Conservation (phyloP, 148 eudicot species). For the Chenopodium quinoa region DNA sequence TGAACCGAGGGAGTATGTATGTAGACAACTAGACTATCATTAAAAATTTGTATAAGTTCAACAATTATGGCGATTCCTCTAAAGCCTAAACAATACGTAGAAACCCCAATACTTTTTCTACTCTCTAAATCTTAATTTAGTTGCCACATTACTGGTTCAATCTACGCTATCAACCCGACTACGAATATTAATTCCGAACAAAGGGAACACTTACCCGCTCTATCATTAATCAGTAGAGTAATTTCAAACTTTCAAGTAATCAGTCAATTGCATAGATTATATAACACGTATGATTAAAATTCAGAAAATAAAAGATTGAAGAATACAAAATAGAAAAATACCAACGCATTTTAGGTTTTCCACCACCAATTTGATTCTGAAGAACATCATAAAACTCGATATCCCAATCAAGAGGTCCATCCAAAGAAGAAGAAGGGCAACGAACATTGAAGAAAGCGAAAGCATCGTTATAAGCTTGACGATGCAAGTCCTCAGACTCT, state of each 20-base stretch:
- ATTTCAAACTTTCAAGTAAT: too few relatives aligned
- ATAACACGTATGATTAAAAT: not conserved
- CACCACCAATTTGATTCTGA: slow-evolving; percentile 93
- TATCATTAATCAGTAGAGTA: too few relatives aligned
- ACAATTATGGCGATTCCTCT: too few relatives aligned
- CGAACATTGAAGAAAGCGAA: slow-evolving; percentile 75
- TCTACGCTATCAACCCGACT: not conserved
- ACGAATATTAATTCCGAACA: not conserved
- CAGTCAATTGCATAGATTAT: not conserved
- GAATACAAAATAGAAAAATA: slow-evolving; percentile 1
- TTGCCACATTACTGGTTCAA: not conserved
- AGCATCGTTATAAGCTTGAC: slow-evolving; percentile 92
- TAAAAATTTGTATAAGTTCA: too few relatives aligned
- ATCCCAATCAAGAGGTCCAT: slow-evolving; percentile 64
- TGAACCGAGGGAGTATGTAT: too few relatives aligned
- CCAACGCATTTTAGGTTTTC: slow-evolving; percentile 99
- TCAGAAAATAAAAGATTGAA: too few relatives aligned
- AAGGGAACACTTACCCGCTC: too few relatives aligned
- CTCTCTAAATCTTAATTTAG: not conserved
- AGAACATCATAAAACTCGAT: slow-evolving; percentile 74
- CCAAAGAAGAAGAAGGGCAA: slow-evolving; percentile 43
- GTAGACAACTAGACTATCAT: too few relatives aligned
- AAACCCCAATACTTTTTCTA: not conserved
- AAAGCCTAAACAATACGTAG: too few relatives aligned
- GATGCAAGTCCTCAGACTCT: slow-evolving; percentile 91